Base-by-base conservation (phyloP, 177 flowering plant species). In the Vitis hybrid region DNA sequence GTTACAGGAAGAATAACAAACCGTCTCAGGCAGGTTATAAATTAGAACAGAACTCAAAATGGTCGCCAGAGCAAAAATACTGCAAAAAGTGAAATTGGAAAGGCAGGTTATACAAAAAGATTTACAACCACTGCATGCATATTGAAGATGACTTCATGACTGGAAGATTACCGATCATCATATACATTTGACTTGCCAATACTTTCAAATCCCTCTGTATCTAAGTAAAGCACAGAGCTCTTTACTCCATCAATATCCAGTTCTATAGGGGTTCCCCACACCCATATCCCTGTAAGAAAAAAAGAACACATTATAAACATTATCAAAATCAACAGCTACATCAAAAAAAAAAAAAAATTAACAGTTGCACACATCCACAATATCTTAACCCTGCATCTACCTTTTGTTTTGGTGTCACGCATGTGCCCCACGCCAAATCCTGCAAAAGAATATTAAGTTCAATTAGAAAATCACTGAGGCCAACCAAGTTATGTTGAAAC, bases 361-460 rank as follows among this genome's bases (percentile, higher is more conserved):
- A 59, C 1, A 32, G 19, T 57, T 18, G 10, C 11, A 48, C 62
- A 61, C 23, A 65, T n/a, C 62, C 30, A 62, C 5, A 6, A 23
- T 13, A 64, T 65, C 57, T 30, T 48, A 60, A n/a, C 6, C 1
- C n/a, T 21, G 23, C 7, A 23, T 11, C 48, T 78, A 91, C 99
- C 99, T 86, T 96, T 96, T 67, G 99, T 96, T 79, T 96, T 89
- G 56, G 98, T 93, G 76, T 96, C 98, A 75, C 99, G 98, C 98
- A 96, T 87, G 78, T 96, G 99, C 65, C 99, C 99, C 71, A 96
- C 99, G 66, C 99, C 99, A 87, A 96, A 96, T 6, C 99, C 99
- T 96, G 88, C 17, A 76, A 67, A 72, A 56, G 10, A 18, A 61
- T 34, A 55, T 62, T 34, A 3, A 65, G 19, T 14, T 64, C 67